Base-by-base conservation (phyloP, 1,139 yeast species). In the Kodamaea fungicola region DNA sequence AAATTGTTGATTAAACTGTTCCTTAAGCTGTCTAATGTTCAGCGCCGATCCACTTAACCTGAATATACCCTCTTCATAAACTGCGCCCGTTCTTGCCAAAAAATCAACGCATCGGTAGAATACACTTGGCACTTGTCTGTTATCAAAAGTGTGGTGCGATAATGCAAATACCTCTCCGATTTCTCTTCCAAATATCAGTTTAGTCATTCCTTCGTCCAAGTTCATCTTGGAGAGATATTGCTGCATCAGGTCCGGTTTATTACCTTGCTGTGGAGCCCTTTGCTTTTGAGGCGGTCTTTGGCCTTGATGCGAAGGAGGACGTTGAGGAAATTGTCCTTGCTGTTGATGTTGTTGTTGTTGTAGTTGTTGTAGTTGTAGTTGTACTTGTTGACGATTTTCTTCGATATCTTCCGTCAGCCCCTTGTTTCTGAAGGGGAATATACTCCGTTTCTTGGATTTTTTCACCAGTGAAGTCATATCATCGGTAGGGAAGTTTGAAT, bases 21-120 rank as follows among this genome's bases (percentile, higher is more conserved):
- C 87, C 51, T 85, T 87, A 33, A 92, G 70, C 29, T 72, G 76
- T 41, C 86, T 76, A 21, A 92, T 87, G 33, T 83, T 73, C 0
- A 90, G 76, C 38, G 92, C 86, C 25, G 96, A 85, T 2, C 98
- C 98, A 59, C 94, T 87, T 40, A 90, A 67, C 45, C 98, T 71
- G 64, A 92, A 92, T 2, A 92, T 77, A 3, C 98, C 98, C 55
- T 90, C 96, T 57, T 88, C 95, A 45, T 76, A 77, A 12, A 84
- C 68, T 0, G 95, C 96, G 8, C 85, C 80, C 16, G 82, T 75
- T 33, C 69, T 73, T 38, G 76, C 72, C 34, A 92, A 67, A 49
- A 74, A 84, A 42, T 80, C 87, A 31, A 92, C 58, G 52, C 96
- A 88, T 42, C 96, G 67, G 52, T 65, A 84, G 16, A 88, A 76